A percentile compares a stretch with the other conserved stretches of the same genome.
phyloP scores from a whole-genome alignment of 192 early-diverging fungal genomes.

The Lunasporangiospora selenospora region DNA sequence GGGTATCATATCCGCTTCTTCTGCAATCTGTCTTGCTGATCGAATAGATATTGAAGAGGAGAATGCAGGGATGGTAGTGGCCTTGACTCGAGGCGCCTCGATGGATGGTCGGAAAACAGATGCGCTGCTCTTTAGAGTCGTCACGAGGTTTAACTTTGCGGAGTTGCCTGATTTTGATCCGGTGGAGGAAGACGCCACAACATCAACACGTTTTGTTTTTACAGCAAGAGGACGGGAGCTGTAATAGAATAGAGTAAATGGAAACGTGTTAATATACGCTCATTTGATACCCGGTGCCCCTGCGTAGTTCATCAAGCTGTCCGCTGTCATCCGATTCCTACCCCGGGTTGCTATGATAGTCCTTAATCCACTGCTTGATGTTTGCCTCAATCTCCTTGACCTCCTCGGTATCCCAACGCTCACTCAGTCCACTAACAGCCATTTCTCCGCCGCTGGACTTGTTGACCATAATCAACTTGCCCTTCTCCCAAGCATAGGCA shows the following conservation, averaged over 20 bases:
- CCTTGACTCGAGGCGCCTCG: slow-evolving; percentile 43
- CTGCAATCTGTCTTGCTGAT: slow-evolving; percentile 16
- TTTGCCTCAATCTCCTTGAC: slow-evolving; percentile 56
- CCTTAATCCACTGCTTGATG: slow-evolving; percentile 57
- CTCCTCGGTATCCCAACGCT: slow-evolving; percentile 54
- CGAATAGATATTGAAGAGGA: slow-evolving; percentile 26
- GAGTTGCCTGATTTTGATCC: too few species aligned
- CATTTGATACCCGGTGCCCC: too few species aligned
- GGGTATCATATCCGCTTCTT: slow-evolving; percentile 39
- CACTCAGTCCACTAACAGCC: slow-evolving; percentile 49
- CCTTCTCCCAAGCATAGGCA: slow-evolving; percentile 54
- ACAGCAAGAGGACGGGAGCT: too few species aligned
- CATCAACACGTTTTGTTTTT: too few species aligned
- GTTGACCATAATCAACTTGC: slow-evolving; percentile 55
- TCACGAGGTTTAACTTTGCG: too few species aligned
- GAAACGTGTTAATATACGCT: too few species aligned
- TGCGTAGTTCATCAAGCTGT: too few species aligned
- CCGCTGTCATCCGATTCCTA: too few species aligned
- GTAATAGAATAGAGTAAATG: too few species aligned
- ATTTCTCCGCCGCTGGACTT: slow-evolving; percentile 51
- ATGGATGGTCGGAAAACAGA: slow-evolving; percentile 17
- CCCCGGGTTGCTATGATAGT: slow-evolving; percentile 50
- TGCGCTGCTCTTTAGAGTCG: too few species aligned
- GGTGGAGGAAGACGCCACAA: too few species aligned
- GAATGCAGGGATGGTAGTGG: slow-evolving; percentile 27